Evolutionary conservation across 495 filamentous ascomycete species (phyloP), one percentile per base, ranked within the genome.

Genomic region (Aspergillus incahuasiensis): DNA sequence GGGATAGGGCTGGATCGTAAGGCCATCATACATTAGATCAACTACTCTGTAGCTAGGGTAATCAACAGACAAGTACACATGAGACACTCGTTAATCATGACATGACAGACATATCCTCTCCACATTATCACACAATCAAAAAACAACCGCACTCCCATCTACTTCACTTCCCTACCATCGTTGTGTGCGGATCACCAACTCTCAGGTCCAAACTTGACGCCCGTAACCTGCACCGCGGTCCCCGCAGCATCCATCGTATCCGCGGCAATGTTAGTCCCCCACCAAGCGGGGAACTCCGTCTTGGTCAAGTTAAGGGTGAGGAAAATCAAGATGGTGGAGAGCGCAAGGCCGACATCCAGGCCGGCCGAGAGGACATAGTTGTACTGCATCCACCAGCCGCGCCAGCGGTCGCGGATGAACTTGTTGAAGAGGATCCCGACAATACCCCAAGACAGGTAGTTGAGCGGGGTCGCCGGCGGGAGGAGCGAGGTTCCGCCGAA

Each of bases 291-390:
- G 58, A 81, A 73, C 5, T 65, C 52, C 6, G 76, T 78, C 13
- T 72, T 63, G 20, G 81, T 79, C 54, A 83, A 48, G 25, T 80
- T 78, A 6, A 91, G 71, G 0, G 86, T 74, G 49, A 90, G 78
- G 76, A 91, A 88, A 49, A 90, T 86, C 20, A 90, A 61, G 48
- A 91, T 79, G 0, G 85, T 87, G 45, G 74, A 79, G 6, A 90
- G 67, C 1, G 80, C 79, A 20, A 90, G 73, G 12, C 87, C 87
- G 45, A 81, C 79, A 61, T 89, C 86, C 55, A 92, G 72, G 3
- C 82, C 87, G 0, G 87, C 86, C 19, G 86, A 88, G 0, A 85
- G 80, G 59, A 90, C 75, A 65, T 90, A 91, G 74, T 90, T 91
- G 68, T 89, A 90, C 57, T 85, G 82, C 74, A 85, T 74, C 86